Evolutionary conservation across 2,329 filamentous ascomycete genomes (phyloP).

Genomic region (Epicoccum nigrum): DNA sequence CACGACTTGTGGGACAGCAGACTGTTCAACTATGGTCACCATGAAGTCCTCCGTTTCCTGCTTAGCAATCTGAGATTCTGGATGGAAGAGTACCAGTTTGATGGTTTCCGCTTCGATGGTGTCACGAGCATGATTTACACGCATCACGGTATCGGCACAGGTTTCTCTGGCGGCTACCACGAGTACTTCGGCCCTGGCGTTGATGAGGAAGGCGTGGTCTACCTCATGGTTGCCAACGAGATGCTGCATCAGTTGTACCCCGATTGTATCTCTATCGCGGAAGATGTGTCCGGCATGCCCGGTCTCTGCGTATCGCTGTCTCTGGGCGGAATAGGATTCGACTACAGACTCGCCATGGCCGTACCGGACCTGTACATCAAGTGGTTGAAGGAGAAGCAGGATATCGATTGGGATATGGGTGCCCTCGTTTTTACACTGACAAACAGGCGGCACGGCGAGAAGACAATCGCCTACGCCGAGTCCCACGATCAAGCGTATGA

Average conservation of each 20-base stretch:
- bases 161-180: conserved; percentile 96
- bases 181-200: conserved; percentile 92
- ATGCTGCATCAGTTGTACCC: conserved; percentile 92
- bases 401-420: conserved; percentile 89
- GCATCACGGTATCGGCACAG: conserved; percentile 96
- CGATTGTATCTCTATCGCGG: conserved; percentile 86
- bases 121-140: conserved; percentile 98
- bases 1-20: conserved; percentile 97
- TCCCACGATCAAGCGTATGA: conserved; percentile 96
- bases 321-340: conserved; percentile 91
- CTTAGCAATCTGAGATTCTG: conserved; percentile 95
- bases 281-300: conserved; percentile 98
- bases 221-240: conserved; percentile 95
- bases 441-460: conserved; percentile 92
- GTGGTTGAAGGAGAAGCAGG: conserved; percentile 89
- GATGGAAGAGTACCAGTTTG: conserved; percentile 98
- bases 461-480: conserved; percentile 97
- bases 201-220: conserved; percentile 91
- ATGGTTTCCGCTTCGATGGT: conserved; percentile 96
- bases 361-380: conserved; percentile 99
- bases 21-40: conserved; percentile 94
- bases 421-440: conserved; percentile 85
- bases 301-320: conserved; percentile 87
- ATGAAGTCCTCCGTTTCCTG: conserved; percentile 94
- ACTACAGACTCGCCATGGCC: conserved; percentile 97